Percentiles rank a stretch among this genome's conserved stretches.
These are phyloP conservation scores for Xylaria telfairii DNA, from an alignment of 495 filamentous ascomycete genomes.

Conservation along the genomic window DNA sequence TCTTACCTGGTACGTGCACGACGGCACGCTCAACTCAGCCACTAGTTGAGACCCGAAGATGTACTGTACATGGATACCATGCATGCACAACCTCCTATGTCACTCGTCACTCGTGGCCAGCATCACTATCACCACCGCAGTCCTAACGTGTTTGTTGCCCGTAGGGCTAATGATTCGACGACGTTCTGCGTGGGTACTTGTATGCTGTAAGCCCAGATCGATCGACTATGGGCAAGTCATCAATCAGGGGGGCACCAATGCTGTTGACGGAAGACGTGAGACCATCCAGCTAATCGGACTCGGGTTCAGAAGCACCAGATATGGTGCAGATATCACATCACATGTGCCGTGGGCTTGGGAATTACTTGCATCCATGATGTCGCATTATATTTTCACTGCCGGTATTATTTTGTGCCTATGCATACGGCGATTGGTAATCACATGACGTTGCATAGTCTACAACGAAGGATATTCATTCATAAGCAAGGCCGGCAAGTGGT, in stretches of 20 bases:
- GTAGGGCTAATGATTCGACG: background rate
- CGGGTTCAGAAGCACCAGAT: background rate
- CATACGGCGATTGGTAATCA: background rate
- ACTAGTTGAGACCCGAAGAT: background rate
- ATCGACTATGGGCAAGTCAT: background rate
- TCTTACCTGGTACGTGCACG: background rate
- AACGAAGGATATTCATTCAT: background rate
- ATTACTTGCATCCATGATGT: slow-evolving; percentile 2
- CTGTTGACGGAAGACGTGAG: background rate
- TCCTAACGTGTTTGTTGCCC: background rate
- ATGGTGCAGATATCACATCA: background rate
- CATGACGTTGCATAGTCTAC: background rate
- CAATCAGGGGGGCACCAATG: background rate
- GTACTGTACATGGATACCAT: background rate
- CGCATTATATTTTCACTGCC: background rate
- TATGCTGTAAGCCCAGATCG: background rate
- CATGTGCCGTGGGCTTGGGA: slow-evolving; percentile 1
- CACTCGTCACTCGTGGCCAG: background rate
- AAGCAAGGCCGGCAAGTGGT: background rate
- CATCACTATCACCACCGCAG: background rate
- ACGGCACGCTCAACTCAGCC: background rate
- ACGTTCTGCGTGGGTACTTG: background rate
- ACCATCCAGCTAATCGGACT: background rate
- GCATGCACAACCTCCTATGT: background rate
- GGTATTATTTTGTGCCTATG: background rate